These are phyloP conservation scores for Conticribra weissflogii DNA, from an alignment of 108 stramenopile genomes.

Conservation along the genomic window DNA sequence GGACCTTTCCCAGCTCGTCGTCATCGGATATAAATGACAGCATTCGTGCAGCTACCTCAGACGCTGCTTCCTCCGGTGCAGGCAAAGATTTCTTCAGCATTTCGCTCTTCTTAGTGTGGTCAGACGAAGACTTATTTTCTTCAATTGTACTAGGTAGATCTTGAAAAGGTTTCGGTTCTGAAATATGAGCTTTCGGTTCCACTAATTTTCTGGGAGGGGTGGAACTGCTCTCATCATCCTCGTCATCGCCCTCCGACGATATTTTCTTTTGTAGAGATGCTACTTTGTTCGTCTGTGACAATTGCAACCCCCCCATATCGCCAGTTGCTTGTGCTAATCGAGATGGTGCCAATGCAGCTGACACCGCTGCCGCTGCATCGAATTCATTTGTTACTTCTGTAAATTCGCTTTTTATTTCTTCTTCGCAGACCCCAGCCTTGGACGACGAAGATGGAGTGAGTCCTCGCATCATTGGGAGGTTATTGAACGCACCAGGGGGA, in stretches of 20 bases:
- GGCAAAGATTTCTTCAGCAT: conserved; percentile 10
- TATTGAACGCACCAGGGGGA: conserved; percentile 40
- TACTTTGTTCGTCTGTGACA: conserved; percentile 6
- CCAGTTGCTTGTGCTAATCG: conserved; percentile 23
- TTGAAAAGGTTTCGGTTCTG: not conserved
- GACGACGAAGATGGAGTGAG: conserved; percentile 6
- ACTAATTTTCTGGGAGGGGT: not conserved
- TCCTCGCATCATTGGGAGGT: conserved; percentile 41
- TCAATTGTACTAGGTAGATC: conserved; percentile 9
- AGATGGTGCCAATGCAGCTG: conserved; percentile 30
- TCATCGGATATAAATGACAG: conserved; percentile 28
- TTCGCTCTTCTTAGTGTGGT: not conserved
- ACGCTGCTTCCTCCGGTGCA: conserved; percentile 24
- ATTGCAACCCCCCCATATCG: conserved; percentile 24
- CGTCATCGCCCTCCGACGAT: not conserved
- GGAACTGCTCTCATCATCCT: not conserved
- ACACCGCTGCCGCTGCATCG: conserved; percentile 43
- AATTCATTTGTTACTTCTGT: conserved; percentile 35
- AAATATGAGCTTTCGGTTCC: not conserved
- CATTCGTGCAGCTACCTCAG: conserved; percentile 10
- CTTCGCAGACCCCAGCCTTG: not conserved
- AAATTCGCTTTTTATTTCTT: conserved; percentile 4
- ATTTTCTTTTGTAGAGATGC: not conserved
- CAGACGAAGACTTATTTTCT: not conserved
- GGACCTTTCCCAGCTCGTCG: conserved; percentile 4